Base-by-base conservation (phyloP, 2,329 filamentous ascomycete genomes). In the Beauveria asiatica region DNA sequence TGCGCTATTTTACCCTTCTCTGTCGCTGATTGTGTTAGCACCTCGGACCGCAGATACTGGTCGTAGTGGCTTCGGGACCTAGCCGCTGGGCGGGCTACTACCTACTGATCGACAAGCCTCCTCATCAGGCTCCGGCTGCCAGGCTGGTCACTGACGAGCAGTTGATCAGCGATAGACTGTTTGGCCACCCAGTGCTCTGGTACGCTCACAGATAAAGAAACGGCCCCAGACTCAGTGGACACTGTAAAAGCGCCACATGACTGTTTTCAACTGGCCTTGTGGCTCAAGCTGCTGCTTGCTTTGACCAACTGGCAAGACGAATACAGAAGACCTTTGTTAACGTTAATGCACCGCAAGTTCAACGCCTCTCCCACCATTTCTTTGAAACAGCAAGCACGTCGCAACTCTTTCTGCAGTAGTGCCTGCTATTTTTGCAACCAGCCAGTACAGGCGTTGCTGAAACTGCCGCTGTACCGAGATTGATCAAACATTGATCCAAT, bases 1-100 rank as follows among this genome's bases (percentile, higher is more conserved):
- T 56, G 25, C 27, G 42, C 27, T 27, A 37, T 46, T 46, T 54
- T 42, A 23, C 21, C 19, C 27, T 33, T 39, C 5, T n/a, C 4
- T n/a, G 8, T 39, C n/a, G 30, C 30, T 41, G n/a, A 39, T 23
- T 25, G 49, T 52, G 39, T 30, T n/a, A 27, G 48, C 16, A 37
- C 27, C 33, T 39, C 13, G 17, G 52, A 39, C 44, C 6, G 16
- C 46, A 39, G 23, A 58, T 39, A 52, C 30, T 44, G 56, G 11
- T 48, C 30, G 41, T 21, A 10, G 46, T 58, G 56, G 56, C 56
- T 58, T 58, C 56, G 56, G 56, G 48, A 44, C 56, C 17, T 37
- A 58, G 46, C 56, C 56, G 48, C 39, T 45, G 30, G 23, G 48
- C 17, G 21, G 46, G 46, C 46, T 37, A 19, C n/a, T 27, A 19